Evolutionary conservation across 768 basidiomycete genomes (phyloP).

Genomic region (Russula sp.): DNA sequence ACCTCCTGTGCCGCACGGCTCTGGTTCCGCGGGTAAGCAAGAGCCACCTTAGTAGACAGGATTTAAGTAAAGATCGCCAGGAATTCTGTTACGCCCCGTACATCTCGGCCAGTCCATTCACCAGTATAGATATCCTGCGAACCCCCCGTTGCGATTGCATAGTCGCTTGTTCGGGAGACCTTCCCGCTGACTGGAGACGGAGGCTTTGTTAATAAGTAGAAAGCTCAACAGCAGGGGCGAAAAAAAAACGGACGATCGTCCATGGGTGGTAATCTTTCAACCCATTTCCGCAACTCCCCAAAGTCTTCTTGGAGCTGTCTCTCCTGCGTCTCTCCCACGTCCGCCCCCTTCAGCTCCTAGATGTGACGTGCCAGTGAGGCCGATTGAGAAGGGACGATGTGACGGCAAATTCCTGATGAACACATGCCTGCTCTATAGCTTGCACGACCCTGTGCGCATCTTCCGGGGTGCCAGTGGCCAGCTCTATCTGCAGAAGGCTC

Average conservation of each 20-base stretch:
- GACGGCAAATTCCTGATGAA: not conserved
- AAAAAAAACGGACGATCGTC: conserved; percentile 14
- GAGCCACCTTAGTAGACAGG: not conserved
- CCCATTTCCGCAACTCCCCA: conserved; percentile 14
- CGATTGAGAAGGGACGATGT: not conserved
- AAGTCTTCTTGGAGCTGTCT: conserved; percentile 17
- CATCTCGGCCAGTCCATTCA: conserved; percentile 12
- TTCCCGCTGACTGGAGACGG: conserved; percentile 12
- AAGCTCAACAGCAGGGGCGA: not conserved
- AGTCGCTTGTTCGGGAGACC: conserved; percentile 8
- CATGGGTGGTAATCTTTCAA: conserved; percentile 17
- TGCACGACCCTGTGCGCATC: conserved; percentile 12
- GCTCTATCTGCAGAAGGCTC: conserved; percentile 1
- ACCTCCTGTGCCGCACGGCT: conserved; percentile 11
- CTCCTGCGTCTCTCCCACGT: conserved; percentile 13
- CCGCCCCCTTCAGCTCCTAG: conserved; percentile 10
- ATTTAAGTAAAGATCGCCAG: not conserved
- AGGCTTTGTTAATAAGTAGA: not conserved
- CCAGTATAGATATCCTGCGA: conserved; percentile 20
- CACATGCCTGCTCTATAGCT: conserved; percentile 19
- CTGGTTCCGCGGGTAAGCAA: conserved; percentile 14
- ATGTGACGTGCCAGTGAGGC: not conserved
- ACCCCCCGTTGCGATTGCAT: conserved; percentile 9
- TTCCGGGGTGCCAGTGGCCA: conserved; percentile 5
- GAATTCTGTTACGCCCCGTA: not conserved